These are phyloP conservation scores for Blumeria graminis DNA, from an alignment of 2,329 filamentous ascomycete genomes.

Conservation along the genomic window DNA sequence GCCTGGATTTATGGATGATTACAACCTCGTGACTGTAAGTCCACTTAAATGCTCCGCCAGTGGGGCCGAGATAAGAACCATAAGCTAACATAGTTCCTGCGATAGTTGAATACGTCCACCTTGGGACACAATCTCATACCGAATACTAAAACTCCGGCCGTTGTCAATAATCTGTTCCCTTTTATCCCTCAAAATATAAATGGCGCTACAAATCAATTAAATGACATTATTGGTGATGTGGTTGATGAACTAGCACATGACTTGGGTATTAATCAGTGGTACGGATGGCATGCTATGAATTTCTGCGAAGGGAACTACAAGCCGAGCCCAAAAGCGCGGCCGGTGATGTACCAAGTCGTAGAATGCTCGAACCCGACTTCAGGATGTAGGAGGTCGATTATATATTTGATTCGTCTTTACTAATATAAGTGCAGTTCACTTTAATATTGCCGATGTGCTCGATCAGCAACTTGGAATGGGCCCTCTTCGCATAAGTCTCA, in stretches of 20 bases:
- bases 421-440: slow-evolving; percentile 17
- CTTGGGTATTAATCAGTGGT: slow-evolving; percentile 33
- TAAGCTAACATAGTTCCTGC: neutral
- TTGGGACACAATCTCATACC: slow-evolving; percentile 20
- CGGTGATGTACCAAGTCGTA: slow-evolving; percentile 26
- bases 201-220: slow-evolving; percentile 17
- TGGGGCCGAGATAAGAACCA: neutral
- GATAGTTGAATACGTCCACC: slow-evolving; percentile 30
- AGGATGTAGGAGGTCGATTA: slow-evolving; percentile 19
- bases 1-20: slow-evolving; percentile 28
- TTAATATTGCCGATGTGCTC: slow-evolving; percentile 27
- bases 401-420: neutral
- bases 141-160: slow-evolving; percentile 1
- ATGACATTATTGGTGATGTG: slow-evolving; percentile 13
- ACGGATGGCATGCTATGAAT: slow-evolving; percentile 33
- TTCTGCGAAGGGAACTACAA: slow-evolving; percentile 26
- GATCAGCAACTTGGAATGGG: slow-evolving; percentile 23
- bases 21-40: slow-evolving; percentile 29
- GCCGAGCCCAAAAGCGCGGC: slow-evolving; percentile 14
- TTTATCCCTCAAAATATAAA: neutral
- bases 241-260: slow-evolving; percentile 19
- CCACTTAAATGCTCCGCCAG: neutral
- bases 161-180: neutral
- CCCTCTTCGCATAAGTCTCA: slow-evolving; percentile 20
- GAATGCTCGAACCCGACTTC: slow-evolving; percentile 27